Conservation (phyloP, 768 basidiomycete genomes). For the Lentinula raphanica region DNA sequence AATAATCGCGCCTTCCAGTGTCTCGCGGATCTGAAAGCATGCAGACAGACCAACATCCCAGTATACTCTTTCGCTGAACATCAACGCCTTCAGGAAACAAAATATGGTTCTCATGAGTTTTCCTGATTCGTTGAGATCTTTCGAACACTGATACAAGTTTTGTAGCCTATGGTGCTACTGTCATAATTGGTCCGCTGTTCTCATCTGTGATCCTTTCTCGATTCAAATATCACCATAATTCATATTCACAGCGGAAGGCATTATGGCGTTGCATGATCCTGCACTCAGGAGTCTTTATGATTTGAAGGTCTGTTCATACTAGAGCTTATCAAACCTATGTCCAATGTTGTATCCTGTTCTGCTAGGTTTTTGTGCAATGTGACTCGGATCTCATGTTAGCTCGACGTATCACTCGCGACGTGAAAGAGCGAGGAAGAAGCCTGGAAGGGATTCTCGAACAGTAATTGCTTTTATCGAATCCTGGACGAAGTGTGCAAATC, state of each 20-base stretch:
- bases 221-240: background rate
- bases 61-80: constrained; percentile 93
- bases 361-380: constrained; percentile 82
- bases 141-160: background rate
- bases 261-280: constrained; percentile 84
- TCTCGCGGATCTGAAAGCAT: constrained; percentile 77
- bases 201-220: background rate
- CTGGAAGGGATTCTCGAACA: constrained; percentile 89
- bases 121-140: background rate
- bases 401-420: constrained; percentile 82
- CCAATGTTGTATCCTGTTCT: background rate
- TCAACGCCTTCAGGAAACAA: constrained; percentile 71
- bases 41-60: constrained; percentile 83
- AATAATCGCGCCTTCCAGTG: constrained; percentile 44
- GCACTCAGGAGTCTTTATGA: constrained; percentile 79
- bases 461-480: constrained; percentile 32
- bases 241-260: constrained; percentile 70
- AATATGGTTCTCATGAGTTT: constrained; percentile 41
- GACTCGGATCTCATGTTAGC: constrained; percentile 98
- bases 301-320: constrained; percentile 59
- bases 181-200: constrained; percentile 66
- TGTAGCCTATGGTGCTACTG: constrained; percentile 77
- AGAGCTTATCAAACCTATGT: background rate
- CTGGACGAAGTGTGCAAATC: background rate
- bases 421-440: constrained; percentile 79